Evolutionary conservation across 75 land plant species (phyloP).

Genomic region (Cupressus sempervirens): DNA sequence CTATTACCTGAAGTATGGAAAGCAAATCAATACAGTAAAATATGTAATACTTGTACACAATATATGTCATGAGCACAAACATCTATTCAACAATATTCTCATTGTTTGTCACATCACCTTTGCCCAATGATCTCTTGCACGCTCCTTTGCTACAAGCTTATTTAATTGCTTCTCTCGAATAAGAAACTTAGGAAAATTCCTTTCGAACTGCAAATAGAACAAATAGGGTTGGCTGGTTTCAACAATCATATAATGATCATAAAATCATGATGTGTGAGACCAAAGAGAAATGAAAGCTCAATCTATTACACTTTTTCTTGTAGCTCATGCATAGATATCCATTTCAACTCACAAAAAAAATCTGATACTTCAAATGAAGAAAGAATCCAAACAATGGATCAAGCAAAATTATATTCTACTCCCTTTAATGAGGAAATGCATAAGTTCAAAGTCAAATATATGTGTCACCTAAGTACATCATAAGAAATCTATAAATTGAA

Average conservation of each 20-base stretch:
- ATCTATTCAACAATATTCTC: neutral
- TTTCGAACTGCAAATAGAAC: neutral
- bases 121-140: conserved; percentile 14
- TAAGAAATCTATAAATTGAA: neutral
- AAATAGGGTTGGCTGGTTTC: neutral
- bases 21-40: too few relatives aligned
- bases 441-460: neutral
- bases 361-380: neutral
- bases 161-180: neutral
- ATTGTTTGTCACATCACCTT: neutral
- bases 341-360: neutral
- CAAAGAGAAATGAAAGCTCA: neutral
- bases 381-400: neutral
- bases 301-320: neutral
- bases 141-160: conserved; percentile 7
- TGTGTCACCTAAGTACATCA: neutral
- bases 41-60: too few relatives aligned
- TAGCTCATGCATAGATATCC: neutral
- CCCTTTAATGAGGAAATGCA: neutral
- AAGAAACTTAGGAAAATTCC: conserved; percentile 8
- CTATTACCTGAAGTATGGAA: too few relatives aligned
- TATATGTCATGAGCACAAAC: neutral
- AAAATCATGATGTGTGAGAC: neutral
- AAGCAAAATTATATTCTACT: neutral
- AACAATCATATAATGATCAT: neutral